phyloP scores from a whole-genome alignment of 2,329 filamentous ascomycete species.

The Verticillium albo-atrum region DNA sequence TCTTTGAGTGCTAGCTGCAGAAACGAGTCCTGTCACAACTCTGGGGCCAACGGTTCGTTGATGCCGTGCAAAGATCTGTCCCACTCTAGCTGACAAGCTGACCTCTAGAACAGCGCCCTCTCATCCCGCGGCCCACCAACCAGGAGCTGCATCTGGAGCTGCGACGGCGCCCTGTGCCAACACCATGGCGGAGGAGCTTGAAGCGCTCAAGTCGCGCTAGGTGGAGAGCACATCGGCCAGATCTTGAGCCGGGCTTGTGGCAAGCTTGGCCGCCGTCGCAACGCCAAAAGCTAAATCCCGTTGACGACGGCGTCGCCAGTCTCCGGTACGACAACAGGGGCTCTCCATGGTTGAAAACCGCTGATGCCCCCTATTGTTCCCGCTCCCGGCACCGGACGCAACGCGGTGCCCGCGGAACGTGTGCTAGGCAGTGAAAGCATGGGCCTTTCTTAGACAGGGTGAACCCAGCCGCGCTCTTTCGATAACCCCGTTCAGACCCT shows the following conservation, averaged over 20 bases:
- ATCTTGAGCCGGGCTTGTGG: neutral
- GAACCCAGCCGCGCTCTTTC: neutral
- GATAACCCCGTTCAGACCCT: no score
- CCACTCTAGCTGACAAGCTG: neutral
- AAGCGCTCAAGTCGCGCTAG: neutral
- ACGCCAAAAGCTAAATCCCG: neutral
- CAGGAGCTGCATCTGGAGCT: neutral
- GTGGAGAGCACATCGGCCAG: neutral
- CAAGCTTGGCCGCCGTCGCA: neutral
- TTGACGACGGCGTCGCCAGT: neutral
- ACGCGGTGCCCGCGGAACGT: neutral
- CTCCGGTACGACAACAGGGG: neutral
- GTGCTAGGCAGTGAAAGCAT: neutral
- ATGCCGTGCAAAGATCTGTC: neutral
- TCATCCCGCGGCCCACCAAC: neutral
- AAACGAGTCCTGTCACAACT: neutral
- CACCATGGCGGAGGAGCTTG: neutral
- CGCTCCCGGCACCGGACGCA: neutral
- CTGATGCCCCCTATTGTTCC: neutral
- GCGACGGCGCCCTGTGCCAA: neutral
- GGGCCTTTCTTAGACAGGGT: neutral
- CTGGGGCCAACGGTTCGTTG: neutral
- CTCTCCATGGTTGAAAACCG: neutral
- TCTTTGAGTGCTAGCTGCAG: no score
- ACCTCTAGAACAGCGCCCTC: neutral